A percentile compares a stretch with the other conserved stretches of the same genome.
Evolutionary conservation across 179 eudicot genomes (phyloP).

Genomic region (Silene vulgaris): DNA sequence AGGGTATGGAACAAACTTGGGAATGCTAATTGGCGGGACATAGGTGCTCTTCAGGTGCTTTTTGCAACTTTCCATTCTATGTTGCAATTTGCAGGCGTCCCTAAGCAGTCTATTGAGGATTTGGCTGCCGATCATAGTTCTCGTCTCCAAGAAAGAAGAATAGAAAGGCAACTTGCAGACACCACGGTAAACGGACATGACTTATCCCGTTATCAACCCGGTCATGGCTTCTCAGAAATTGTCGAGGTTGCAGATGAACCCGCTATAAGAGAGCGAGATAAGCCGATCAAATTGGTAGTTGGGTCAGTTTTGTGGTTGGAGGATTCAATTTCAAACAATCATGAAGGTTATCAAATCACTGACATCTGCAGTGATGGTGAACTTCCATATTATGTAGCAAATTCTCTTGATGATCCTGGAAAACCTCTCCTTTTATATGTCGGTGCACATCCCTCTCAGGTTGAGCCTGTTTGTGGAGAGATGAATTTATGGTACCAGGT

Average conservation of each 20-base stretch:
- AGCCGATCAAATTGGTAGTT: slow-evolving; percentile 48
- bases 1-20: slow-evolving; percentile 95
- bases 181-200: slow-evolving; percentile 49
- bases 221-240: slow-evolving; percentile 63
- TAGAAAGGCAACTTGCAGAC: slow-evolving; percentile 64
- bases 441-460: slow-evolving; percentile 72
- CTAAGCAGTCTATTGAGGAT: slow-evolving; percentile 70
- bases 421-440: slow-evolving; percentile 47
- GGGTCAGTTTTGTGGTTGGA: slow-evolving; percentile 61
- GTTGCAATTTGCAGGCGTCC: slow-evolving; percentile 58
- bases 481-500: slow-evolving; percentile 88
- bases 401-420: slow-evolving; percentile 57
- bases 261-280: slow-evolving; percentile 37
- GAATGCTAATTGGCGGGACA: slow-evolving; percentile 85
- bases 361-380: slow-evolving; percentile 59
- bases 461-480: slow-evolving; percentile 86
- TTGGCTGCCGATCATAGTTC: slow-evolving; percentile 85
- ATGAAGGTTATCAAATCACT: slow-evolving; percentile 54
- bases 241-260: slow-evolving; percentile 65
- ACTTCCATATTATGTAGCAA: slow-evolving; percentile 53
- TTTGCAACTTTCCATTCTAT: slow-evolving; percentile 78
- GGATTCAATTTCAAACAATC: slow-evolving; percentile 42
- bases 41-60: slow-evolving; percentile 79
- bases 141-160: slow-evolving; percentile 70
- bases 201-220: slow-evolving; percentile 49